Conservation (phyloP, 148 eudicot species). For the Selenicereus undatus region DNA sequence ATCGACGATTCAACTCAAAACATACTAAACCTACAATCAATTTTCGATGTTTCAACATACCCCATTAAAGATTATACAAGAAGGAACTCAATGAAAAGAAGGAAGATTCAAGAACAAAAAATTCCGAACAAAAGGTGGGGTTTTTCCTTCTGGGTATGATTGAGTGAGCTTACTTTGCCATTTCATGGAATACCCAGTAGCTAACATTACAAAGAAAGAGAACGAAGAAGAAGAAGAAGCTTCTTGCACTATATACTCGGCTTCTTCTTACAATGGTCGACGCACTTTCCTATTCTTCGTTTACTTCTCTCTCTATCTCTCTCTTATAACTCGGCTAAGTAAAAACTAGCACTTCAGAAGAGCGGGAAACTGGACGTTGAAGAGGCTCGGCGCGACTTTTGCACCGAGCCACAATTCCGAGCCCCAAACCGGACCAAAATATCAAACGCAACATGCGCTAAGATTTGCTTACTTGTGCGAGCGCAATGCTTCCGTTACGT, state of each 20-base stretch:
- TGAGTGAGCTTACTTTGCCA: constrained; percentile 30
- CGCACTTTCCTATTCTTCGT: background rate
- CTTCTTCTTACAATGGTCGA: background rate
- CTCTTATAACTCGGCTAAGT: constrained; percentile 20
- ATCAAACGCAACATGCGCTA: background rate
- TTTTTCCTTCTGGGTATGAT: background rate
- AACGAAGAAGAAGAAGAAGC: background rate
- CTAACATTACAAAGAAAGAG: background rate
- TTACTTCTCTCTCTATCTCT: background rate
- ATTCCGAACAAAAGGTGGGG: background rate
- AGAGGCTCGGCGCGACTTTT: background rate
- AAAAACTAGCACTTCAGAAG: constrained; percentile 13
- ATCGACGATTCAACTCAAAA: background rate
- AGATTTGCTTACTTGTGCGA: background rate
- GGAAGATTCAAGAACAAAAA: background rate
- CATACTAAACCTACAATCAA: constrained; percentile 10
- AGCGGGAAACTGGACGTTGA: constrained; percentile 25
- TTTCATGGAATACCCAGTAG: constrained; percentile 24
- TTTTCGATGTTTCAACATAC: background rate
- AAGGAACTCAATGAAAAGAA: too few species aligned
- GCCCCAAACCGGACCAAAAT: background rate
- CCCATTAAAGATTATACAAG: constrained; percentile 15
- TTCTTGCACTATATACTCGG: background rate
- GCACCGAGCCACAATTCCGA: background rate
- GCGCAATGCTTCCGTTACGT: too few species aligned